Evolutionary conservation across 1,284 basidiomycete genomes (phyloP), one percentile per base, ranked within the genome.

Genomic region (Cutaneotrichosporon cutaneum): DNA sequence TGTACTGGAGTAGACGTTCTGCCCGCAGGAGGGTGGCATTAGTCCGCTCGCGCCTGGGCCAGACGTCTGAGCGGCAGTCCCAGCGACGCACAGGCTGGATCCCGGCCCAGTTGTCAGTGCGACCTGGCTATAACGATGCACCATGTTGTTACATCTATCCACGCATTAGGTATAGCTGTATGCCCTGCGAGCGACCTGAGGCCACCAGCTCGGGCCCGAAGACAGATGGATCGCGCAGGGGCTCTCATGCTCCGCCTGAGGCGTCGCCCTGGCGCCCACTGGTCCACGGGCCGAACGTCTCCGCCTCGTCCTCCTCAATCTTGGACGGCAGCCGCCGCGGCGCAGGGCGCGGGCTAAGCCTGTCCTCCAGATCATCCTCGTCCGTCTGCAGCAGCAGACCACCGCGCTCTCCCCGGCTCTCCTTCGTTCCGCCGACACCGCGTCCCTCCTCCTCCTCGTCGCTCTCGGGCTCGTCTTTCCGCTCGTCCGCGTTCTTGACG

Each of bases 401-500:
- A 9, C 66, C 64, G n/a, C 66, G 59, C 60, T 66, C 64, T 27
- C 59, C 64, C 14, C 56, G 54, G 26, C 51, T 57, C 21, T 61
- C 67, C 21, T 48, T 65, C 0, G 62, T 65, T 2, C 68, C 71
- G 1, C 68, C 71, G 1, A 70, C 67, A 13, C 73, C 75, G 51
- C 65, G 68, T 14, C 64, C 60, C 35, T 64, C 68, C 22, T 60
- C 67, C 5, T 67, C 62, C 27, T 70, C 67, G 22, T 62, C 64
- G 30, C 67, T 68, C 11, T 68, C 70, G 5, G 63, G 67, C 45
- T 75, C 73, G 35, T 72, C 74, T 18, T 70, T 65, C 54, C 70
- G 16, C 75, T 75, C 52, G 73, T 76, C 77, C 75, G 75, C 36
- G 73, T 50, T 22, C 22, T 27, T 30, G 22, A 48, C 33, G n/a